Conservation (phyloP, 2,329 filamentous ascomycete species). For the Stylonectria norvegica region DNA sequence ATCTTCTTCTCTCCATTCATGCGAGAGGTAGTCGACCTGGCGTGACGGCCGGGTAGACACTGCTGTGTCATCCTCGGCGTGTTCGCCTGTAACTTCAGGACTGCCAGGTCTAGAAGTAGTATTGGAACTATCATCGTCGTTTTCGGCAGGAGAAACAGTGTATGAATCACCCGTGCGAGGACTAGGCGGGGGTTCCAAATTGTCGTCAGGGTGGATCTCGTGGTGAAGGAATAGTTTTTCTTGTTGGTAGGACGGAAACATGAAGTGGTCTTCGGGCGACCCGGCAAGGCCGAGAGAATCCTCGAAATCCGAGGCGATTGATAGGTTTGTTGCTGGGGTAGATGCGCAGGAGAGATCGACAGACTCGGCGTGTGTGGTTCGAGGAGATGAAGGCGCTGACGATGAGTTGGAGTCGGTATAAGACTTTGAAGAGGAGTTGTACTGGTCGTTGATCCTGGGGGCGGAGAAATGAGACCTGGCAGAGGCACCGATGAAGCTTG, state of each 20-base stretch:
- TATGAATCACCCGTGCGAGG: conserved; percentile 50
- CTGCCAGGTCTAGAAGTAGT: conserved; percentile 56
- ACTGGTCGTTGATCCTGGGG: conserved; percentile 47
- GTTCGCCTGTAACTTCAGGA: conserved; percentile 52
- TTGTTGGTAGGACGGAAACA: conserved; percentile 45
- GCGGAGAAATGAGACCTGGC: conserved; percentile 43
- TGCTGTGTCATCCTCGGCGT: conserved; percentile 76
- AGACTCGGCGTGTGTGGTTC: conserved; percentile 49
- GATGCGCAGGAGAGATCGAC: conserved; percentile 58
- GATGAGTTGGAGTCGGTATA: conserved; percentile 48
- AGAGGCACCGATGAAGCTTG: conserved; percentile 48
- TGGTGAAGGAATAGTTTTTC: conserved; percentile 42
- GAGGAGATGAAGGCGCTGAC: conserved; percentile 56
- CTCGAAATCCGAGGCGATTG: conserved; percentile 56
- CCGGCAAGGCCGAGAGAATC: conserved; percentile 44
- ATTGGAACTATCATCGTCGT: conserved; percentile 37
- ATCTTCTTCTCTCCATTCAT: conserved; percentile 92
- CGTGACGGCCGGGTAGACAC: conserved; percentile 72
- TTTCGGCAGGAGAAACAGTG: conserved; percentile 51
- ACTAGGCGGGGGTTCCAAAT: conserved; percentile 49
- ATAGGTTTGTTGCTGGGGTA: conserved; percentile 61
- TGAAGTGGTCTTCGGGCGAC: conserved; percentile 45
- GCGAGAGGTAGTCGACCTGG: conserved; percentile 93
- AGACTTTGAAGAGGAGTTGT: conserved; percentile 39
- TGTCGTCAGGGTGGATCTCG: conserved; percentile 33